These are phyloP conservation scores for Metschnikowia dekortorum DNA, from an alignment of 805 yeast genomes.

Conservation along the genomic window DNA sequence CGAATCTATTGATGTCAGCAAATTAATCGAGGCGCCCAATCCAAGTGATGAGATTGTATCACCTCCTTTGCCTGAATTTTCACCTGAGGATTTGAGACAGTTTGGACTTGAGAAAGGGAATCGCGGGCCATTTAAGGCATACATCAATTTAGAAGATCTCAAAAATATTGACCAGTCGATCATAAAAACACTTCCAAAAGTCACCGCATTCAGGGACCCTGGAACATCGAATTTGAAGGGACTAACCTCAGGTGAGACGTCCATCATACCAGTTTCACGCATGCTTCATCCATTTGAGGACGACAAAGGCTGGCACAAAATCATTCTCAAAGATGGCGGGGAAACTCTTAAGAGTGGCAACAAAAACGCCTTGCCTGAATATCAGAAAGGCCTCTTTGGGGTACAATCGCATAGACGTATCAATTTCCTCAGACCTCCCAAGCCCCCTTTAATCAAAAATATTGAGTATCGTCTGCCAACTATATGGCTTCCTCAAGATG, in stretches of 20 bases:
- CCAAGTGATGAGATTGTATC: conserved; percentile 29
- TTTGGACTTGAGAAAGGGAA: background rate
- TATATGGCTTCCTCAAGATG: conserved; percentile 95
- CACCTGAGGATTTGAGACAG: conserved; percentile 29
- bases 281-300: conserved; percentile 60
- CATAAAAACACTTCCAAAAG: conserved; percentile 44
- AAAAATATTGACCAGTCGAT: conserved; percentile 45
- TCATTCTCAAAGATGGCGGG: conserved; percentile 42
- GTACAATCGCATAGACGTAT: conserved; percentile 48
- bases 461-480: conserved; percentile 85
- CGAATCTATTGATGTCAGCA: conserved; percentile 32
- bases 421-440: conserved; percentile 76
- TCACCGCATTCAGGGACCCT: conserved; percentile 43
- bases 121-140: conserved; percentile 42
- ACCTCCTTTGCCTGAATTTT: conserved; percentile 23
- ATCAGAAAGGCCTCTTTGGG: conserved; percentile 59
- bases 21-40: conserved; percentile 25
- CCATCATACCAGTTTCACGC: conserved; percentile 58
- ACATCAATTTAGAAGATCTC: conserved; percentile 39
- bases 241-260: conserved; percentile 21
- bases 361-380: conserved; percentile 30
- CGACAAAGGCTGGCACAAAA: conserved; percentile 59
- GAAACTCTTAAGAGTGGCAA: background rate
- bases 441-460: conserved; percentile 80
- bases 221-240: conserved; percentile 5